A percentile compares a stretch with the other conserved stretches of the same genome.
Conservation (phyloP, 495 filamentous ascomycete species). For the Hamigera avellanea region DNA sequence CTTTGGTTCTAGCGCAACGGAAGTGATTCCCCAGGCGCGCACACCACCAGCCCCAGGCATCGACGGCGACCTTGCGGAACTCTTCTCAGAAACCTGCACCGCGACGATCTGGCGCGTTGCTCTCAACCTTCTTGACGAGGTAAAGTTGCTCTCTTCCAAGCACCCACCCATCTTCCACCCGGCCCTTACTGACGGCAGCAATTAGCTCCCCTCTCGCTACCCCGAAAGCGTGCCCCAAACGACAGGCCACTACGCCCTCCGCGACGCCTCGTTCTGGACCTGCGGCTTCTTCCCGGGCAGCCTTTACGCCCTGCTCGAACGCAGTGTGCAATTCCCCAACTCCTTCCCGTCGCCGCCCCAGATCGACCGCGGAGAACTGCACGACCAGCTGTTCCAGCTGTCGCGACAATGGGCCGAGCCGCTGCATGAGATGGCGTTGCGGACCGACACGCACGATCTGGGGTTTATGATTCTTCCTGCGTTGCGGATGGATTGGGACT, state of each 20-base stretch:
- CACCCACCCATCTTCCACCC: too few species aligned
- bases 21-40: too few species aligned
- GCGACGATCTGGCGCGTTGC: too few species aligned
- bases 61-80: too few species aligned
- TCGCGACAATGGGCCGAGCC: slow-evolving; percentile 1
- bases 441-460: slow-evolving; percentile 29
- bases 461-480: slow-evolving; percentile 26
- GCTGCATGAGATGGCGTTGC: slow-evolving; percentile 5
- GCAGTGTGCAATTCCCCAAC: slow-evolving; percentile 15
- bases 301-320: slow-evolving; percentile 21
- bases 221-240: slow-evolving; percentile 19
- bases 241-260: slow-evolving; percentile 16
- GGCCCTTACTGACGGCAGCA: too few species aligned
- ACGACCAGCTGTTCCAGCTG: slow-evolving; percentile 2
- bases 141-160: too few species aligned
- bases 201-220: slow-evolving; percentile 3
- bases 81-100: too few species aligned
- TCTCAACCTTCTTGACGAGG: too few species aligned
- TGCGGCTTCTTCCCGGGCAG: slow-evolving; percentile 31
- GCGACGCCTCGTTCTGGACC: slow-evolving; percentile 32
- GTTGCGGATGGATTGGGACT: slow-evolving; percentile 12
- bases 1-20: too few species aligned
- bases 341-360: background rate
- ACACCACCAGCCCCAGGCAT: too few species aligned
- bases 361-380: background rate